Base-by-base conservation (phyloP, 768 basidiomycete species). In the Cantharellus cinnabarinus region DNA sequence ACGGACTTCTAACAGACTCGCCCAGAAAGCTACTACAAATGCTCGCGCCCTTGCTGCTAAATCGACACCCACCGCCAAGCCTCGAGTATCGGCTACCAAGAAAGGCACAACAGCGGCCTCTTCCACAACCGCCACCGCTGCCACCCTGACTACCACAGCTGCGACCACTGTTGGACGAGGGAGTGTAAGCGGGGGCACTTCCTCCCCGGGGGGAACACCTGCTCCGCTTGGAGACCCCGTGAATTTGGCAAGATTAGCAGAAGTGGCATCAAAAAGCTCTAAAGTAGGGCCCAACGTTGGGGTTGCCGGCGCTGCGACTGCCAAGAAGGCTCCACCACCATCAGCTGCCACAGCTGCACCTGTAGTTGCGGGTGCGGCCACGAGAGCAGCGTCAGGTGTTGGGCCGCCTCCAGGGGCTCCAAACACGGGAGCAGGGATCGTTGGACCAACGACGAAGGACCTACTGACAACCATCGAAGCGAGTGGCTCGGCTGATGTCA, bases 401-500 rank as follows among this genome's bases (percentile, higher is more conserved):
- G 60, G 41, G 3, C 41, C 56, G 2, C 41, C 60, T 35, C 41
- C 39, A 35, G 58, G 44, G 3, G 44, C 20, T 29, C 50, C 2
- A 41, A 42, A 3, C 44, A 60, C 38, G 56, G 44, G 34, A 40
- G 40, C 35, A 41, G 44, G 34, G 20, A 41, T 29, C 39, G 44
- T 35, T 42, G 20, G 20, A 29, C 20, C 20, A 29, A 29, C 20
- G 20, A 29, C 61, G 29, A 39, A 39, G 1, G 57, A 62, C 4
- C 41, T 62, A 52, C 34, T 64, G 40, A 53, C 63, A 10, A 50
- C 54, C 41, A 42, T 62, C 4, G 58, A 60, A 35, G 35, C 35
- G 29, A 57, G 56, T 42, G 44, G 62, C 42, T 42, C 62, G 50
- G 55, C 55, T 50, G 63, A 62, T 50, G 59, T 60, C 37, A 86